Base-by-base conservation (phyloP, 2,329 filamentous ascomycete genomes). In the Colletotrichum higginsianum region DNA sequence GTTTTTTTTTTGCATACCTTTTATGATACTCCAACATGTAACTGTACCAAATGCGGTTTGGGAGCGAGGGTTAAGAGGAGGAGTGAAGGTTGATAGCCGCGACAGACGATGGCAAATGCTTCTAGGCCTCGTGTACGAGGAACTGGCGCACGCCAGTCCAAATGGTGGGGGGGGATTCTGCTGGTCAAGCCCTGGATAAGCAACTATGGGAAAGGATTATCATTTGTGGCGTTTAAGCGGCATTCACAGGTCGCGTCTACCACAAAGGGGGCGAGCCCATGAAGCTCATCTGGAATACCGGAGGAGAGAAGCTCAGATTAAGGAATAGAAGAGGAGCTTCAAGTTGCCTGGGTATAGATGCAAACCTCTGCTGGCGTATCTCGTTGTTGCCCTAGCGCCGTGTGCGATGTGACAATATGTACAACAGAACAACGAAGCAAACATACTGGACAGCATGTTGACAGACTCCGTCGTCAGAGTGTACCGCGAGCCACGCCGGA, bases 1-100 rank as follows among this genome's bases (percentile, higher is more conserved):
- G 1, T 53, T 35, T 4, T 61, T 56, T 18, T 50, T 11, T 66
- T 57, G 52, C 57, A 57, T 47, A 52, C n/a, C 44, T 44, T 53
- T 62, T 62, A 67, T 52, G 64, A 71, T 71, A 71, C 68, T 67
- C 68, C 63, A 46, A 44, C 26, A 40, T 67, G 57, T 71, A 67
- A 62, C 18, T 61, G n/a, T 71, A 67, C 42, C 35, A 44, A 35
- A 71, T 47, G 64, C n/a, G 23, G 35, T 53, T 38, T 44, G 26
- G 44, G 44, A 47, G 68, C 68, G 52, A 35, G 26, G 40, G 8
- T 53, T 4, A 13, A 21, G 49, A 63, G 38, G 35, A 58, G 11
- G 50, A 23, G 38, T 18, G 30, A 42, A 35, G 18, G 18, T 56
- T 16, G n/a, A 40, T 11, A 42, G 30, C 15, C 4, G 12, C 21